phyloP scores from a whole-genome alignment of 2,329 filamentous ascomycete genomes.

The Teratosphaeria gauchensis region DNA sequence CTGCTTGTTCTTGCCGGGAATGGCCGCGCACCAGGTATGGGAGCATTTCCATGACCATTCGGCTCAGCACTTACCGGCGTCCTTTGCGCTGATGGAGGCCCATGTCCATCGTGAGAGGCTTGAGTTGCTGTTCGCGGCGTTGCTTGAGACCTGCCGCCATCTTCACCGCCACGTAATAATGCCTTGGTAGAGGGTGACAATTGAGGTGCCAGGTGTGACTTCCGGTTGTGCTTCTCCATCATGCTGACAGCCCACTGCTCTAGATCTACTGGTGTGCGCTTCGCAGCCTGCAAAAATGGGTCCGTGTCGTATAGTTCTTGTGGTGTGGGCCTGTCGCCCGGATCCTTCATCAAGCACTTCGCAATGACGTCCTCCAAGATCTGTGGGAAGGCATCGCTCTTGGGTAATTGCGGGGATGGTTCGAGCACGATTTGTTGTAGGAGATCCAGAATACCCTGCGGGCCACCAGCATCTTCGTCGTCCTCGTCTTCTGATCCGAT shows the following conservation, averaged over 20 bases:
- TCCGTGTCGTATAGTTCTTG: conserved; percentile 89
- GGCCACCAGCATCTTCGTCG: conserved; percentile 55
- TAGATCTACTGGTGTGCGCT: conserved; percentile 89
- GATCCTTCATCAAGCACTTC: conserved; percentile 85
- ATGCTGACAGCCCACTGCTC: conserved; percentile 87
- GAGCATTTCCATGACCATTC: conserved; percentile 7
- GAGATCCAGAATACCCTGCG: conserved; percentile 89
- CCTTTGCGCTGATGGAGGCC: background rate
- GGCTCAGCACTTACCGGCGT: background rate
- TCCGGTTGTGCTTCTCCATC: conserved; percentile 92
- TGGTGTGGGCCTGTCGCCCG: conserved; percentile 80
- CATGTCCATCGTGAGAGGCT: background rate
- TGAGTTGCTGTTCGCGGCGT: conserved; percentile 10
- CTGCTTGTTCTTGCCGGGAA: conserved; percentile 37
- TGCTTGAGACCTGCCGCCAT: conserved; percentile 2
- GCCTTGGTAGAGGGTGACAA: conserved; percentile 70
- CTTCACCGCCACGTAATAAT: conserved; percentile 48
- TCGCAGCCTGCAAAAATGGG: conserved; percentile 89
- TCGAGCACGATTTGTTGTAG: conserved; percentile 97
- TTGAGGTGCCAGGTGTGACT: conserved; percentile 79
- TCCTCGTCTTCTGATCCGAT: conserved; percentile 75
- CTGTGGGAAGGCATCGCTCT: conserved; percentile 92
- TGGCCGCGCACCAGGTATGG: conserved; percentile 23
- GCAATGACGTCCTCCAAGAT: conserved; percentile 97
- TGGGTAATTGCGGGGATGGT: conserved; percentile 82